Base-by-base conservation (phyloP, 768 basidiomycete species). In the Trametes gibbosa region DNA sequence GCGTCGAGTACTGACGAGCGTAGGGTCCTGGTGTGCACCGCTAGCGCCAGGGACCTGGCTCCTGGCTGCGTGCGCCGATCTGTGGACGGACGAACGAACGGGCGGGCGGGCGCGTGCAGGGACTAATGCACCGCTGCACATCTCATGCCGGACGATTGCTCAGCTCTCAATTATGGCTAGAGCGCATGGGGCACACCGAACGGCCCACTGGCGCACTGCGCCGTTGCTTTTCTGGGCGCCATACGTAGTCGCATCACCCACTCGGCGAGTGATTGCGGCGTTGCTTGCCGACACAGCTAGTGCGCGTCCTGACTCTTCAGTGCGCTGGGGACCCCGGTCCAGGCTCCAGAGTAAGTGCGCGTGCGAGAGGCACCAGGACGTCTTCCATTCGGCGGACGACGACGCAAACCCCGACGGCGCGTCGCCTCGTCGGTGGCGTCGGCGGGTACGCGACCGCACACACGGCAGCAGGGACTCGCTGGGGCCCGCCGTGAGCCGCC, bases 241-340 rank as follows among this genome's bases (percentile, higher is more conserved):
- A n/a, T n/a, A n/a, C n/a, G n/a, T n/a, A n/a, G n/a, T n/a, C n/a
- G n/a, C n/a, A n/a, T n/a, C n/a, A n/a, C n/a, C n/a, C n/a, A n/a
- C n/a, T n/a, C n/a, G n/a, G n/a, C n/a, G n/a, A n/a, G n/a, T 49
- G 46, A 48, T 48, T 48, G 46, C 46, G 46, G 46, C 46, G 46
- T 29, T 4, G 32, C 19, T 43, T 29, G 29, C 29, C 52, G 52
- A 53, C 27, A 34, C 41, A 32, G 27, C 41, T 52, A 21, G 27
- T 32, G 29, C 29, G n/a, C n/a, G n/a, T n/a, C n/a, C n/a, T n/a
- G n/a, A n/a, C n/a, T n/a, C n/a, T n/a, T n/a, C n/a, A n/a, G n/a
- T n/a, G n/a, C n/a, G n/a, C 34, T 35, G 34, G 34, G 34, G 34
- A 35, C 14, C n/a, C n/a, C n/a, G n/a, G n/a, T n/a, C n/a, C n/a